Conservation (phyloP, 78 protist genomes). For the Dictyostelium discoideum region DNA sequence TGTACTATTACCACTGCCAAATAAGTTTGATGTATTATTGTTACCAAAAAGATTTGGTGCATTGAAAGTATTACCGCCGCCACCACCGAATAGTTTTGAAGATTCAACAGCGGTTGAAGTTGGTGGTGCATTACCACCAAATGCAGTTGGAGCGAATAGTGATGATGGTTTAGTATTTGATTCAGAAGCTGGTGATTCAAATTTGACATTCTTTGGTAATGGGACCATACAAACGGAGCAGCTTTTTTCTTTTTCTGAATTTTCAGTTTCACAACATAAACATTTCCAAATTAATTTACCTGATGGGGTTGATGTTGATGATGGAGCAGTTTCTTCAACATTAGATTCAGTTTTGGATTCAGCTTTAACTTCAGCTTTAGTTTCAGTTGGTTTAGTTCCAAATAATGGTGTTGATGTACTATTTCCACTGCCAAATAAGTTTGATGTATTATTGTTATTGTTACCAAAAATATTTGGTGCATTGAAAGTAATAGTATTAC, state of each 20-base stretch:
- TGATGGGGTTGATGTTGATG: background rate
- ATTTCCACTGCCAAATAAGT: background rate
- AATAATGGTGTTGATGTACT: background rate
- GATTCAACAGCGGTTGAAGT: background rate
- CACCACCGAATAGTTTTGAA: background rate
- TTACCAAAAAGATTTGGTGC: background rate
- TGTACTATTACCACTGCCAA: background rate
- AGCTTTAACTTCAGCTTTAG: background rate
- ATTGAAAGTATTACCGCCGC: background rate
- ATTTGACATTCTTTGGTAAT: slow-evolving; percentile 21
- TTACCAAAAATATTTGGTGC: background rate
- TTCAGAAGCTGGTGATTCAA: background rate
- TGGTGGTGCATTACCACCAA: background rate
- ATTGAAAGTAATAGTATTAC: too few species aligned
- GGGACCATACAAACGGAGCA: slow-evolving; percentile 50
- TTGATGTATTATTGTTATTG: background rate
- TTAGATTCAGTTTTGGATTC: too few species aligned
- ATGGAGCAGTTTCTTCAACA: too few species aligned
- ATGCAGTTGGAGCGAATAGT: background rate
- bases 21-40: background rate
- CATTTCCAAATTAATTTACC: slow-evolving; percentile 45
- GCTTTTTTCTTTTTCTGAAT: background rate
- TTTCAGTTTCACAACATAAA: slow-evolving; percentile 43
- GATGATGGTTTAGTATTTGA: background rate
- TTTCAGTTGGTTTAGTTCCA: background rate